Evolutionary conservation across 176 grass and related monocot species (phyloP), one percentile per base, ranked within the genome.

Genomic region (Triticum timopheevii): DNA sequence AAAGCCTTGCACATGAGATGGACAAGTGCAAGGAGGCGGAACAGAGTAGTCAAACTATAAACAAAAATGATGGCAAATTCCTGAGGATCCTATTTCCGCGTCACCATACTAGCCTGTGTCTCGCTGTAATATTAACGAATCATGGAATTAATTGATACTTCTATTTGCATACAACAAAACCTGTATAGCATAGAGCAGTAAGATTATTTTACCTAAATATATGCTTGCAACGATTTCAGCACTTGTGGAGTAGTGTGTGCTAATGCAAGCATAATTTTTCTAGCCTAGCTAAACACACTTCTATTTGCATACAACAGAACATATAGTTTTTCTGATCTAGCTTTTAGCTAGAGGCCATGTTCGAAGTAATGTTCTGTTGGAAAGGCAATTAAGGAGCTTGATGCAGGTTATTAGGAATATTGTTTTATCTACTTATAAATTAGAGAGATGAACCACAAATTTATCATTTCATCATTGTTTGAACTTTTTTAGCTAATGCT

Each of bases 211-310:
- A 63, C 38, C 16, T 72, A 47, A 47, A 78, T 63, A 84, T 64
- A 39, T 17, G 30, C 12, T 10, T 7, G 17, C 28, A 3, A 84
- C 3, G 39, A 89, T 79, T 79, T 84, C 52, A 79, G 11, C 64
- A 36, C 39, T 56, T 69, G 50, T 90, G 36, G 84, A 86, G 36
- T 8, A 82, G 35, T 69, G 88, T 90, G 79, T 40, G 67, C 76
- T 90, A 71, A 90, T 82, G 71, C 79, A 78, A 72, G 75, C 83
- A 56, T 71, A 71, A 39, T 70, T 90, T 86, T 82, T 31, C 0
- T 82, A 22, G 69, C 17, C 63, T 67, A 34, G 28, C 72, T 82
- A 49, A 49, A 49, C 4, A 49, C 45, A 15, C 13, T 49, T 49
- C 45, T 49, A 49, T 49, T 49, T 49, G 13, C 45, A 49, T 49